phyloP scores from a whole-genome alignment of 1,139 yeast species.

The Pichia sp. region DNA sequence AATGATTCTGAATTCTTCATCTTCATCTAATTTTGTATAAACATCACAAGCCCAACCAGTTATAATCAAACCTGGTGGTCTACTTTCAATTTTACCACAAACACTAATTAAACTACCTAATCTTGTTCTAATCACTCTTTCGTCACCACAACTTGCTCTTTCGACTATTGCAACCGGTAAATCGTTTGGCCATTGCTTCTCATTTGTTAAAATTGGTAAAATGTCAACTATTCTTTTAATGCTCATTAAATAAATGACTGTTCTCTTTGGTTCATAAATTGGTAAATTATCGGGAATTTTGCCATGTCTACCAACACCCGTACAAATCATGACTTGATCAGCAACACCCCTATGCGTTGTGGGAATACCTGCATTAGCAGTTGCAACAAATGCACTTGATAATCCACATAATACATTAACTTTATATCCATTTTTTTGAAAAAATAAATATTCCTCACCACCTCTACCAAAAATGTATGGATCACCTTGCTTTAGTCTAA shows the following conservation, averaged over 20 bases:
- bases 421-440: slow-evolving; percentile 55
- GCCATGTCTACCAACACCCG: slow-evolving; percentile 93
- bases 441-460: slow-evolving; percentile 80
- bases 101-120: slow-evolving; percentile 63
- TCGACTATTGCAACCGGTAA: slow-evolving; percentile 85
- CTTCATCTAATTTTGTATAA: slow-evolving; percentile 32
- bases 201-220: slow-evolving; percentile 45
- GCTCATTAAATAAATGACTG: slow-evolving; percentile 88
- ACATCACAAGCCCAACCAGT: slow-evolving; percentile 78
- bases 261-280: slow-evolving; percentile 60
- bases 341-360: slow-evolving; percentile 91
- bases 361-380: slow-evolving; percentile 78
- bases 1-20: slow-evolving; percentile 34
- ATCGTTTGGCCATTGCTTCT: slow-evolving; percentile 57
- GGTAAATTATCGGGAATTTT: slow-evolving; percentile 68
- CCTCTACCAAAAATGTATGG: slow-evolving; percentile 97
- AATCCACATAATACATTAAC: slow-evolving; percentile 83
- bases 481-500: slow-evolving; percentile 92
- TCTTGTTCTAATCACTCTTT: slow-evolving; percentile 72
- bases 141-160: slow-evolving; percentile 91
- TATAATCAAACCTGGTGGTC: slow-evolving; percentile 90
- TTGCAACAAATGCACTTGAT: slow-evolving; percentile 86
- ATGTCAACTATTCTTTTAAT: slow-evolving; percentile 73
- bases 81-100: slow-evolving; percentile 71
- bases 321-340: slow-evolving; percentile 86